Conservation (phyloP, 169 alveolate genomes). For the Plasmodium relictum region DNA sequence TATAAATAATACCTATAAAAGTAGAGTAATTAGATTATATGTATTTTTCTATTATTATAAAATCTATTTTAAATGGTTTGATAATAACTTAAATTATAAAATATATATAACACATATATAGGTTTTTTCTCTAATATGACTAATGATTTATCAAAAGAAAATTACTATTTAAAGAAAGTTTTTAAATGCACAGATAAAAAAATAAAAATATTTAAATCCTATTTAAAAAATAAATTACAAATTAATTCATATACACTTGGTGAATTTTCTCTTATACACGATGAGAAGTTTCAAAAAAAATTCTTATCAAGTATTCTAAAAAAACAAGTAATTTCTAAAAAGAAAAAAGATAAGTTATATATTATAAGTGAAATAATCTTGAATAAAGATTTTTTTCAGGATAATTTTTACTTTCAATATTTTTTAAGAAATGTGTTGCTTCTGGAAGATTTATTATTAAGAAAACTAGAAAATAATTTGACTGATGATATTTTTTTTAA, state of each 20-base stretch:
- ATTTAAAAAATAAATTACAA: constrained; percentile 35
- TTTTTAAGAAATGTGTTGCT: constrained; percentile 72
- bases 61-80: too few relatives aligned
- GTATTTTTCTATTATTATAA: too few relatives aligned
- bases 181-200: constrained; percentile 72
- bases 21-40: too few relatives aligned
- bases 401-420: constrained; percentile 65
- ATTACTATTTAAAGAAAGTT: constrained; percentile 6
- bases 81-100: not conserved
- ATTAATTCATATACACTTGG: constrained; percentile 55
- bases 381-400: constrained; percentile 48
- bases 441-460: constrained; percentile 51
- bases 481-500: constrained; percentile 42
- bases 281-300: constrained; percentile 55
- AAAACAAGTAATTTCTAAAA: constrained; percentile 45
- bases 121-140: constrained; percentile 16
- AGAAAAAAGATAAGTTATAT: constrained; percentile 44
- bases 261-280: constrained; percentile 61
- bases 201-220: constrained; percentile 61
- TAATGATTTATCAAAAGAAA: not conserved
- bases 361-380: constrained; percentile 49
- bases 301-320: constrained; percentile 31
- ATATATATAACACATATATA: not conserved
- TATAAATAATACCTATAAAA: not conserved
- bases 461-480: constrained; percentile 40